A percentile compares a stretch with the other conserved stretches of the same genome.
phyloP scores from a whole-genome alignment of 2,329 filamentous ascomycete species.

The Ciborinia camelliae region DNA sequence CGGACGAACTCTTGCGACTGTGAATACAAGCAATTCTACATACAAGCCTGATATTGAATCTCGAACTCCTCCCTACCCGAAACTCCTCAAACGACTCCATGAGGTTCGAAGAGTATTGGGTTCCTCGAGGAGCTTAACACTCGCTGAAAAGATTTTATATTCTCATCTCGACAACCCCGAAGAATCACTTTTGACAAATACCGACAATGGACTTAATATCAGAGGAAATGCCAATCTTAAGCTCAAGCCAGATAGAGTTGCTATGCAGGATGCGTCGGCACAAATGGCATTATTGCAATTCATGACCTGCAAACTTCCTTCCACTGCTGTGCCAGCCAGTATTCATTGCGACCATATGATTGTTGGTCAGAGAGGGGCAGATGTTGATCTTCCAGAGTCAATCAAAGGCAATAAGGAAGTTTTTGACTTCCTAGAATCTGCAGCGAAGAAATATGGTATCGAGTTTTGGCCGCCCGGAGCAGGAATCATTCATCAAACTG shows the following conservation, averaged over 20 bases:
- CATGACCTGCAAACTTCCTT: slow-evolving; percentile 90
- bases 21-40: slow-evolving; percentile 25
- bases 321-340: slow-evolving; percentile 89
- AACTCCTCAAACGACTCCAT: slow-evolving; percentile 72
- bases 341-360: slow-evolving; percentile 99
- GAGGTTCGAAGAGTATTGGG: slow-evolving; percentile 74
- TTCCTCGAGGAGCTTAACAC: slow-evolving; percentile 60
- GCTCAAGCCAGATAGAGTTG: slow-evolving; percentile 94
- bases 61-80: slow-evolving; percentile 69
- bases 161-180: slow-evolving; percentile 88
- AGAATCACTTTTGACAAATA: slow-evolving; percentile 79
- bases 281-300: slow-evolving; percentile 99
- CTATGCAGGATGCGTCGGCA: slow-evolving; percentile 98
- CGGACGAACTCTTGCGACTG: slow-evolving; percentile 34
- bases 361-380: slow-evolving; percentile 86
- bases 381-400: slow-evolving; percentile 77
- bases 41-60: slow-evolving; percentile 35
- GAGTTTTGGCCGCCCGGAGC: slow-evolving; percentile 95
- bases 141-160: slow-evolving; percentile 98
- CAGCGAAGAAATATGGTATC: slow-evolving; percentile 85
- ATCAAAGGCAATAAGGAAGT: slow-evolving; percentile 94
- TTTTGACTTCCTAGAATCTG: slow-evolving; percentile 94
- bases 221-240: slow-evolving; percentile 89
- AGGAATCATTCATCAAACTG: slow-evolving; percentile 95
- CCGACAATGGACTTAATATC: slow-evolving; percentile 78